These are phyloP conservation scores for Pleurotus eryngii DNA, from an alignment of 768 basidiomycete species.

Conservation along the genomic window DNA sequence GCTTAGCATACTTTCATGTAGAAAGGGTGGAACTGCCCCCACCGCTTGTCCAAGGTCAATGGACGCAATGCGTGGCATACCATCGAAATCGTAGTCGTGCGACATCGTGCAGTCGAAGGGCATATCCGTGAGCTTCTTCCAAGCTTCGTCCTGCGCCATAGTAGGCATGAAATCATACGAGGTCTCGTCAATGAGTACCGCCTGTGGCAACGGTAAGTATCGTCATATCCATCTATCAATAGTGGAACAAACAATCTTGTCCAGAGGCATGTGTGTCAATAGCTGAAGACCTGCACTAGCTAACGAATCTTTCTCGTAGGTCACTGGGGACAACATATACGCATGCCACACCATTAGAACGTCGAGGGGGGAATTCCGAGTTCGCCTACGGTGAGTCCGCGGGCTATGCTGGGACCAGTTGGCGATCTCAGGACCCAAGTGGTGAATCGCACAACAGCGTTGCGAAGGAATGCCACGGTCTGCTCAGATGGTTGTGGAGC, in stretches of 20 bases:
- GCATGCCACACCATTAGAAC: constrained; percentile 16
- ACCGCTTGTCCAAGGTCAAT: not conserved
- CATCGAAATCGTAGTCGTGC: not conserved
- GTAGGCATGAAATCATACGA: not conserved
- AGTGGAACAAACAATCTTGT: not conserved
- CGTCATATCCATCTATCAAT: too few species aligned
- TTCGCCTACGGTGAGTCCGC: not conserved
- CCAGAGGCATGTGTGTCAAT: not conserved
- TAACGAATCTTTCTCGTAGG: not conserved
- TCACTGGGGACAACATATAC: constrained; percentile 3
- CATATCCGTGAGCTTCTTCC: not conserved
- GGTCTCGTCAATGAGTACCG: not conserved
- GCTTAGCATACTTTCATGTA: not conserved
- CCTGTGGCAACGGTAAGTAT: too few species aligned
- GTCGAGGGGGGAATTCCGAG: constrained; percentile 10
- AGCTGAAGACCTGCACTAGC: not conserved
- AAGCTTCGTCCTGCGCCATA: not conserved
- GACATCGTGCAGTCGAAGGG: not conserved
- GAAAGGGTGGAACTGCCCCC: not conserved
- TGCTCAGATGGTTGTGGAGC: not conserved
- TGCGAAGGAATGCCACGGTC: not conserved
- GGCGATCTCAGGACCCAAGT: not conserved
- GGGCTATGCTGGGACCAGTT: not conserved
- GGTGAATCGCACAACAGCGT: not conserved
- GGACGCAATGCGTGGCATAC: not conserved